Evolutionary conservation across 257 asterid genomes (phyloP).

Genomic region (Solanum pinnatisectum): DNA sequence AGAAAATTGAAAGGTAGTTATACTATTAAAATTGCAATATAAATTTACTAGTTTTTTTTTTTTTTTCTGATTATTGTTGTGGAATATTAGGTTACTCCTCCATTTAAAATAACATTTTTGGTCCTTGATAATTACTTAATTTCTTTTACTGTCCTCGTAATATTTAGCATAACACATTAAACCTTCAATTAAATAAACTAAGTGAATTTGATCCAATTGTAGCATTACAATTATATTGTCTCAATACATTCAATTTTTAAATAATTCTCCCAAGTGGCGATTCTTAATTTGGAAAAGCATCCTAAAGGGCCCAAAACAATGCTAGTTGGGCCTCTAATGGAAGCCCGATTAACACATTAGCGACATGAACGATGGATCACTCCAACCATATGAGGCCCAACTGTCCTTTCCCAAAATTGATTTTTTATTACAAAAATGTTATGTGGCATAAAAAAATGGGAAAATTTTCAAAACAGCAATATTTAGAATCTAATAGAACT

Average conservation of each 20-base stretch:
- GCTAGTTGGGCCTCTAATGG: too few relatives aligned
- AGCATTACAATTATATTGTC: not conserved
- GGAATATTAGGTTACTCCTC: not conserved
- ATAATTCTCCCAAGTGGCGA: not conserved
- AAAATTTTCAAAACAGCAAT: too few relatives aligned
- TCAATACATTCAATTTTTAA: not conserved
- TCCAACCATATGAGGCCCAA: too few relatives aligned
- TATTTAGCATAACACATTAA: not conserved
- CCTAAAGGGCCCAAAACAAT: too few relatives aligned
- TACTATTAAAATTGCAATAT: not conserved
- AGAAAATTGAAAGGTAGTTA: not conserved
- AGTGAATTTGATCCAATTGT: not conserved
- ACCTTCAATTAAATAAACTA: not conserved
- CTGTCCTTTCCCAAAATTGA: too few relatives aligned
- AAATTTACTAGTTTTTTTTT: not conserved
- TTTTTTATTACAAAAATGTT: too few relatives aligned
- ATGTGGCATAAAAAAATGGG: too few relatives aligned
- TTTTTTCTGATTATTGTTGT: not conserved
- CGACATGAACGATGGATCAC: too few relatives aligned
- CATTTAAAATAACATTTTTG: not conserved
- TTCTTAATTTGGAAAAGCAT: too few relatives aligned
- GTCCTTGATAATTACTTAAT: not conserved
- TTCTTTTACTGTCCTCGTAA: not conserved
- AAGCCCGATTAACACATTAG: too few relatives aligned
- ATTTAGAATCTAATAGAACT: too few relatives aligned